Conservation (phyloP, 345 rosid species). For the Isatis tinctoria region DNA sequence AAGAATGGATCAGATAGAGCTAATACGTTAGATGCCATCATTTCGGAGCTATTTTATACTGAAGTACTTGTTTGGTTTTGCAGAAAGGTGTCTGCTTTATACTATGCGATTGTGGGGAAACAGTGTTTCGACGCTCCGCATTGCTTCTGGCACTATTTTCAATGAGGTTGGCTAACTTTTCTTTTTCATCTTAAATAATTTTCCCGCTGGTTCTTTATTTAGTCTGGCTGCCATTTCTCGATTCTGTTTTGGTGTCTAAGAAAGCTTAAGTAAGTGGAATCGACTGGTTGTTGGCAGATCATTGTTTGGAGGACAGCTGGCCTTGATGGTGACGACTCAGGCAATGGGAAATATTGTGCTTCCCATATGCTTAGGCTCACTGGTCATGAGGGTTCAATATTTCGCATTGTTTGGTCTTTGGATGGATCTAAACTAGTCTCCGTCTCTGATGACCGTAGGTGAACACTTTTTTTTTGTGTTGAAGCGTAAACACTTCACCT, state of each 20-base stretch:
- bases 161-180: slow-evolving; percentile 59
- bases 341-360: slow-evolving; percentile 37
- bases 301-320: slow-evolving; percentile 68
- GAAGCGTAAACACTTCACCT: neutral
- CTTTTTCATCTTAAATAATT: neutral
- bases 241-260: neutral
- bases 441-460: slow-evolving; percentile 99
- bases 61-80: slow-evolving; percentile 16
- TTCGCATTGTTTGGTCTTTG: slow-evolving; percentile 87
- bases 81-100: slow-evolving; percentile 85
- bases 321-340: slow-evolving; percentile 23
- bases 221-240: neutral
- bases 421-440: slow-evolving; percentile 80
- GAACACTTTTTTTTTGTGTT: slow-evolving; percentile 26
- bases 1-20: no score
- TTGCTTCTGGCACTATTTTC: slow-evolving; percentile 88
- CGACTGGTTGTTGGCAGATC: slow-evolving; percentile 51
- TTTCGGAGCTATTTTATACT: neutral
- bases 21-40: no score
- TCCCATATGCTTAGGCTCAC: slow-evolving; percentile 57
- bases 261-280: slow-evolving; percentile 21
- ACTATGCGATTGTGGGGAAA: slow-evolving; percentile 89
- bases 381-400: slow-evolving; percentile 98
- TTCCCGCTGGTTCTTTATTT: neutral
- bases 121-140: slow-evolving; percentile 50